phyloP scores from a whole-genome alignment of 129 eudicot species.

The Flaveria linearis region DNA sequence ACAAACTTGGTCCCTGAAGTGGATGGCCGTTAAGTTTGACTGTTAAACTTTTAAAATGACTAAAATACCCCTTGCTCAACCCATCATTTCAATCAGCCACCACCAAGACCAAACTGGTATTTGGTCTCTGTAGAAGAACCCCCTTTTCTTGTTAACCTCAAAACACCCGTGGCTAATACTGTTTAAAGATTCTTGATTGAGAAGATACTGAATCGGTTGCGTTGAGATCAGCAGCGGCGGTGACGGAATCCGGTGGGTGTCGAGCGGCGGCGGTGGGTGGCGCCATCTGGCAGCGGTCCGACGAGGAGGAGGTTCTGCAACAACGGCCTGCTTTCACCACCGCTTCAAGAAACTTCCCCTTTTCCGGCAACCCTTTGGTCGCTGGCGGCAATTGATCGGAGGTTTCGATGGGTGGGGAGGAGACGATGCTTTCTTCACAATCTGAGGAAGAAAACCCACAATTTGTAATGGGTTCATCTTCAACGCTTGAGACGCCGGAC shows the following conservation, averaged over 20 bases:
- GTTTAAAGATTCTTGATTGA: constrained; percentile 25
- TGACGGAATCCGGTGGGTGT: constrained; percentile 60
- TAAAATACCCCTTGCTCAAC: too few relatives aligned
- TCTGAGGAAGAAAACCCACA: constrained; percentile 62
- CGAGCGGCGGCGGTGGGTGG: constrained; percentile 83
- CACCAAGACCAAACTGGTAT: too few relatives aligned
- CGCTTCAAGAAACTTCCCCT: constrained; percentile 71
- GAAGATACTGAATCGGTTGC: constrained; percentile 25
- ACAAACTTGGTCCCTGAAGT: too few relatives aligned
- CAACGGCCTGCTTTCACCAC: constrained; percentile 87
- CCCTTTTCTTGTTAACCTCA: constrained; percentile 50
- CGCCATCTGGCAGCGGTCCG: constrained; percentile 88
- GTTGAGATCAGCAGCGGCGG: constrained; percentile 52
- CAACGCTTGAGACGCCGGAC: constrained; percentile 59
- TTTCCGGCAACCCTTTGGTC: constrained; percentile 59
- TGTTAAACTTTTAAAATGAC: too few relatives aligned
- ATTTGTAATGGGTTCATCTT: constrained; percentile 57
- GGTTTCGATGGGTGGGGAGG: constrained; percentile 46
- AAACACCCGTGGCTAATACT: constrained; percentile 30
- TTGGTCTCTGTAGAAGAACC: constrained; percentile 47
- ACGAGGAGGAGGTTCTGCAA: constrained; percentile 73
- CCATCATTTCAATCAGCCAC: too few relatives aligned
- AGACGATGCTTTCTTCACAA: constrained; percentile 80
- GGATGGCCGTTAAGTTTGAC: too few relatives aligned
- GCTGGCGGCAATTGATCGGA: constrained; percentile 24